Conservation (phyloP, 225 moss, liverwort and hornwort genomes). For the Physcomitrium patens region DNA sequence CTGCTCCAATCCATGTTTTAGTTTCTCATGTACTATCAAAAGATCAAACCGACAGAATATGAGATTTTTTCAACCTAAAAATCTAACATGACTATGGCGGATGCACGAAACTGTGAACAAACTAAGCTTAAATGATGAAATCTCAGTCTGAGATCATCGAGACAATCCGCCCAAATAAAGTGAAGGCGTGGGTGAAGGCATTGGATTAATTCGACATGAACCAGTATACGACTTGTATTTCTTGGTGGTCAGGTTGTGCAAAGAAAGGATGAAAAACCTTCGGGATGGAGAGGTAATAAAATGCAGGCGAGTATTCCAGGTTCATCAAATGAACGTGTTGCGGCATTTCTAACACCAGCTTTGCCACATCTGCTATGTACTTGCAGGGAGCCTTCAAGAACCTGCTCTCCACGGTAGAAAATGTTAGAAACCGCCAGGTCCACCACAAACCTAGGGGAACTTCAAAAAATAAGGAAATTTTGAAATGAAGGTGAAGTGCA, state of each 20-base stretch:
- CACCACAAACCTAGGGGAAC: background rate
- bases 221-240: background rate
- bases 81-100: no score
- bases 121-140: background rate
- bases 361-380: slow-evolving; percentile 41
- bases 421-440: background rate
- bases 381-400: slow-evolving; percentile 62
- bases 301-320: slow-evolving; percentile 40
- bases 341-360: slow-evolving; percentile 54
- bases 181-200: background rate
- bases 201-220: background rate
- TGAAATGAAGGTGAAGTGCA: background rate
- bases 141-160: background rate
- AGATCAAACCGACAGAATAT: background rate
- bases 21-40: background rate
- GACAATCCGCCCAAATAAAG: no score
- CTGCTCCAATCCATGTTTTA: slow-evolving; percentile 21
- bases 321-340: slow-evolving; percentile 51
- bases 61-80: background rate
- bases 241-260: background rate
- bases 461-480: background rate
- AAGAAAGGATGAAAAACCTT: slow-evolving; percentile 27
- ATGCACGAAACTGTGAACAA: background rate
- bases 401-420: slow-evolving; percentile 31
- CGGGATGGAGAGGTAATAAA: slow-evolving; percentile 57